Evolutionary conservation across 169 alveolate species (phyloP).

Genomic region (Cryptosporidium ubiquitum): DNA sequence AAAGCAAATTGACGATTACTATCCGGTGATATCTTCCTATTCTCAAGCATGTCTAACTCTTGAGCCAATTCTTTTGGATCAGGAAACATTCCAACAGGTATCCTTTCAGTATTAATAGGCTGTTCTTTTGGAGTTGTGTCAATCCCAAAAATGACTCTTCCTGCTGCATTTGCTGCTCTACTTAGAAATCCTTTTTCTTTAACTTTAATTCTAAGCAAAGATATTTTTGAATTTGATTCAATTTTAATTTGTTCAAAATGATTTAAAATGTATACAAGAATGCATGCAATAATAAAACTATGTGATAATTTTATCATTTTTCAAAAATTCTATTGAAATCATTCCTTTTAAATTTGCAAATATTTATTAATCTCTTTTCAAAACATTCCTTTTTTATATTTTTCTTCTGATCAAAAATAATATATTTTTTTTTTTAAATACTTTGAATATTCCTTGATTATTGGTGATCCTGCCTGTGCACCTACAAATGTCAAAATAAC

Average conservation of each 20-base stretch:
- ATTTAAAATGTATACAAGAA: background rate
- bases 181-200: slow-evolving; percentile 52
- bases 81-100: slow-evolving; percentile 67
- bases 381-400: background rate
- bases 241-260: background rate
- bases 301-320: background rate
- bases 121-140: slow-evolving; percentile 9
- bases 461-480: background rate
- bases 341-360: background rate
- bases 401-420: background rate
- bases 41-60: slow-evolving; percentile 19
- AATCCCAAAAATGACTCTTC: slow-evolving; percentile 33
- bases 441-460: background rate
- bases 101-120: slow-evolving; percentile 13
- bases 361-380: background rate
- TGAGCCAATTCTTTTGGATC: slow-evolving; percentile 42
- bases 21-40: background rate
- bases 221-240: background rate
- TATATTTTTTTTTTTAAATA: background rate
- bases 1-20: slow-evolving; percentile 14
- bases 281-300: slow-evolving; percentile 1
- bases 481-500: slow-evolving; percentile 1
- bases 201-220: background rate
- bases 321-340: background rate
- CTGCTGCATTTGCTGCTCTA: slow-evolving; percentile 63